Conservation (phyloP, 2,329 filamentous ascomycete species). For the Xylariaceae sp. region DNA sequence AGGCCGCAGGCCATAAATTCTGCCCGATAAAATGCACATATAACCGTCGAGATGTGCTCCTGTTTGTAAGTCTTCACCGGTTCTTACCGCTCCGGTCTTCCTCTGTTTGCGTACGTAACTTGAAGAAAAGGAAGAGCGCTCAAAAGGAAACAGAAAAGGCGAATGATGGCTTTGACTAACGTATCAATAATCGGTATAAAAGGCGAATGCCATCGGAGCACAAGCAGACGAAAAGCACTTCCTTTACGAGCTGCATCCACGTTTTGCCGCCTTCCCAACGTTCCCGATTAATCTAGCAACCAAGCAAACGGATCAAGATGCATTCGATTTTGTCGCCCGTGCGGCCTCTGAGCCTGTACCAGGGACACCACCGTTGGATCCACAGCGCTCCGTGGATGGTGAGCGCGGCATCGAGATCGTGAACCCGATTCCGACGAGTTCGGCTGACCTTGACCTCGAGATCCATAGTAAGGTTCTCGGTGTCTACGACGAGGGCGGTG, state of each 20-base stretch:
- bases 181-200: neutral
- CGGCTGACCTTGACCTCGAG: conserved; percentile 25
- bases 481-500: conserved; percentile 43
- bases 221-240: conserved; percentile 41
- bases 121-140: too few relatives aligned
- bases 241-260: conserved; percentile 42
- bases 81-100: neutral
- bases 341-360: conserved; percentile 17
- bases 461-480: conserved; percentile 40
- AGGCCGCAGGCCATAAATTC: conserved; percentile 16
- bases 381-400: conserved; percentile 16
- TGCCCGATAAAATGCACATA: conserved; percentile 25
- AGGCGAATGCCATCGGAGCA: conserved; percentile 40
- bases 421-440: conserved; percentile 16
- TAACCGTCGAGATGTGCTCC: conserved; percentile 41
- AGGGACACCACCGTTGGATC: conserved; percentile 16
- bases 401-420: conserved; percentile 20
- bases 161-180: neutral
- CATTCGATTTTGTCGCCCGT: conserved; percentile 15
- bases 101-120: neutral
- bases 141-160: too few relatives aligned
- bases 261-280: conserved; percentile 44
- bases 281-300: conserved; percentile 44
- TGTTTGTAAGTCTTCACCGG: conserved; percentile 33
- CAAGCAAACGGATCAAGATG: conserved; percentile 43